These are phyloP conservation scores for Populus simonii DNA, from an alignment of 345 rosid species.

Conservation along the genomic window DNA sequence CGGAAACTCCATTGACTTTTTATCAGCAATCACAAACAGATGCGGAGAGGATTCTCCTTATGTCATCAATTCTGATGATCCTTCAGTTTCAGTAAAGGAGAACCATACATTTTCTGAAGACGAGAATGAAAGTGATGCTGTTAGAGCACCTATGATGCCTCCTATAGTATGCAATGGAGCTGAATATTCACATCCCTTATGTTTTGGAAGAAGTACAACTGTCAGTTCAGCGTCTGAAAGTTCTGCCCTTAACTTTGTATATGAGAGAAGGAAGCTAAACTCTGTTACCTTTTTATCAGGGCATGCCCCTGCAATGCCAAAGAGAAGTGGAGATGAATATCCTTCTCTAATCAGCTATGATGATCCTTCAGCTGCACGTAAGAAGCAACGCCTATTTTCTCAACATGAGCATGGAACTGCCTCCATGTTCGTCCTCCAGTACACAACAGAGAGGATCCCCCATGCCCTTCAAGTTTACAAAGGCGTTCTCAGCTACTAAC, in stretches of 20 bases:
- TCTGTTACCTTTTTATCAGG: conserved; percentile 5
- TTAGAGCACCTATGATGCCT: conserved; percentile 21
- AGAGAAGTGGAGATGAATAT: background rate
- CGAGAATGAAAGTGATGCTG: conserved; percentile 18
- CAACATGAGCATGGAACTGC: background rate
- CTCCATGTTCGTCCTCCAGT: background rate
- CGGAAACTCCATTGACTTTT: conserved; percentile 23
- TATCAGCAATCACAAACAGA: conserved; percentile 37
- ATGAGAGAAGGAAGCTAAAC: background rate
- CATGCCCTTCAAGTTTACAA: conserved; percentile 26
- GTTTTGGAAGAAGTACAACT: background rate
- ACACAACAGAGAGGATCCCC: conserved; percentile 11
- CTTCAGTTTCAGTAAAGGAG: conserved; percentile 35
- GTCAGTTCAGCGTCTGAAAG: background rate
- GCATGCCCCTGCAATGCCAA: background rate
- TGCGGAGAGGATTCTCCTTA: conserved; percentile 37
- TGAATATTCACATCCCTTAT: background rate
- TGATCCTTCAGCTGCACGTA: background rate
- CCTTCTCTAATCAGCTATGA: background rate
- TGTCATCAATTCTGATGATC: conserved; percentile 41
- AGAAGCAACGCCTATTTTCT: background rate
- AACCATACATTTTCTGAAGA: conserved; percentile 24
- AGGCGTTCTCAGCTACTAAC: conserved; percentile 39
- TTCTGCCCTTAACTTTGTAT: background rate
- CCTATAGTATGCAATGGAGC: conserved; percentile 16